phyloP scores from a whole-genome alignment of 2,329 filamentous ascomycete genomes.

The Pyrenophora teres region DNA sequence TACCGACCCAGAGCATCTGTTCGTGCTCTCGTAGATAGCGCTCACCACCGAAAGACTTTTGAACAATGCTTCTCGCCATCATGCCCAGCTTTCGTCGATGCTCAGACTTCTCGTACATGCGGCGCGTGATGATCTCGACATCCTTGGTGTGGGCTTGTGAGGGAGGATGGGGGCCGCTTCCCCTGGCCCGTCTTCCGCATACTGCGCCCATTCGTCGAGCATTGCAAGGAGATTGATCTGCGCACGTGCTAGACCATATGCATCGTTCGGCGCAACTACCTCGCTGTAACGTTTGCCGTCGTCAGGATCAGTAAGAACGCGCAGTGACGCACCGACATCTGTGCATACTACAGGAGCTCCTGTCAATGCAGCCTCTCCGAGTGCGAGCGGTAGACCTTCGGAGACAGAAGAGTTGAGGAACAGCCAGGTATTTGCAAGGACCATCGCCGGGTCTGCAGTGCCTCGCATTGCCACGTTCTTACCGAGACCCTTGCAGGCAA shows the following conservation, averaged over 20 bases:
- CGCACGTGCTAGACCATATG: slow-evolving; percentile 62
- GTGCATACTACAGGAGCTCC: slow-evolving; percentile 62
- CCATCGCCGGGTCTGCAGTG: slow-evolving; percentile 58
- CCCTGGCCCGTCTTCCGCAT: slow-evolving; percentile 57
- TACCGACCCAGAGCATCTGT: slow-evolving; percentile 54
- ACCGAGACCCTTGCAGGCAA: slow-evolving; percentile 60
- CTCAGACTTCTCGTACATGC: slow-evolving; percentile 65
- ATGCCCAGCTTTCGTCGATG: slow-evolving; percentile 63
- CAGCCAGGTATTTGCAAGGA: slow-evolving; percentile 50
- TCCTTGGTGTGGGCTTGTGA: slow-evolving; percentile 56
- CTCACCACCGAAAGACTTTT: slow-evolving; percentile 63
- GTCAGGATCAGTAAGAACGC: slow-evolving; percentile 61
- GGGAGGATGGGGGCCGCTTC: slow-evolving; percentile 51
- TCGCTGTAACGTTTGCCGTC: slow-evolving; percentile 59
- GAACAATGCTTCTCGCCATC: slow-evolving; percentile 62
- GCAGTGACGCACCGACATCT: slow-evolving; percentile 60
- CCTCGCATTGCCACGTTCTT: slow-evolving; percentile 59
- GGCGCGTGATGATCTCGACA: slow-evolving; percentile 58
- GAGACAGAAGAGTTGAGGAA: slow-evolving; percentile 62
- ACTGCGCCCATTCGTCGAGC: slow-evolving; percentile 65
- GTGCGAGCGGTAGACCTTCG: slow-evolving; percentile 61
- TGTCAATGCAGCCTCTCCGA: slow-evolving; percentile 62
- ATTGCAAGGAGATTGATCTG: slow-evolving; percentile 67
- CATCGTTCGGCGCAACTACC: slow-evolving; percentile 68
- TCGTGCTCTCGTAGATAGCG: slow-evolving; percentile 66